A percentile compares a stretch with the other conserved stretches of the same genome.
Conservation (phyloP, 1,284 basidiomycete genomes). For the Malassezia yamatoensis region DNA sequence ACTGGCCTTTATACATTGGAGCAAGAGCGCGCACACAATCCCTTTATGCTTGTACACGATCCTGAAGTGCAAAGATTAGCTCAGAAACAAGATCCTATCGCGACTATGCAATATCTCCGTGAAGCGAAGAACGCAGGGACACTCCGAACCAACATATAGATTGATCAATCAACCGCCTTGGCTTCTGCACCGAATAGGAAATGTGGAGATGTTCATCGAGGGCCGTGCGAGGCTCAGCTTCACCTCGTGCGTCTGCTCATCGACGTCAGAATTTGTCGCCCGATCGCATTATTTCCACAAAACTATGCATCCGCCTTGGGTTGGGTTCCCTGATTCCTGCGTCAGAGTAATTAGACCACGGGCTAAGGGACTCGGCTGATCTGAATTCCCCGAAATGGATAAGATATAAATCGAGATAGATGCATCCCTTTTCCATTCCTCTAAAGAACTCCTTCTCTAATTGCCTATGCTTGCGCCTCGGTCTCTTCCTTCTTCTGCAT, state of each 20-base stretch:
- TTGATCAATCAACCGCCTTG: not conserved
- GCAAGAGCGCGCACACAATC: conserved; percentile 59
- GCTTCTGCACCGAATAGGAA: not conserved
- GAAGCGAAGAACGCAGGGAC: conserved; percentile 62
- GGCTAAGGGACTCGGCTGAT: too few species aligned
- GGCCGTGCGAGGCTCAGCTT: too few species aligned
- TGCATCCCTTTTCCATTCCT: not conserved
- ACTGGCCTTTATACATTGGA: conserved; percentile 71
- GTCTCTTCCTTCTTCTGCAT: not conserved
- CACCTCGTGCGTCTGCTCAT: too few species aligned
- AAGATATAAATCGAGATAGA: not conserved
- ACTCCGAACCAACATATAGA: conserved; percentile 3
- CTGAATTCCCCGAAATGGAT: too few species aligned
- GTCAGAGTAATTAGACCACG: too few species aligned
- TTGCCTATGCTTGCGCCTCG: not conserved
- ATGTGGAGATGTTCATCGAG: not conserved
- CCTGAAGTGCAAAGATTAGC: conserved; percentile 48
- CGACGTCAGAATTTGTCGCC: too few species aligned
- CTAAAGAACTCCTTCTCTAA: not conserved
- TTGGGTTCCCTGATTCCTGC: too few species aligned
- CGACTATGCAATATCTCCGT: conserved; percentile 64
- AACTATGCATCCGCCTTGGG: too few species aligned
- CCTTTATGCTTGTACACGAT: conserved; percentile 46
- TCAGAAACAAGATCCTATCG: conserved; percentile 51
- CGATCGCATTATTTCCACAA: too few species aligned